phyloP scores from a whole-genome alignment of 495 filamentous ascomycete species.

The Penicillium pancosmium region DNA sequence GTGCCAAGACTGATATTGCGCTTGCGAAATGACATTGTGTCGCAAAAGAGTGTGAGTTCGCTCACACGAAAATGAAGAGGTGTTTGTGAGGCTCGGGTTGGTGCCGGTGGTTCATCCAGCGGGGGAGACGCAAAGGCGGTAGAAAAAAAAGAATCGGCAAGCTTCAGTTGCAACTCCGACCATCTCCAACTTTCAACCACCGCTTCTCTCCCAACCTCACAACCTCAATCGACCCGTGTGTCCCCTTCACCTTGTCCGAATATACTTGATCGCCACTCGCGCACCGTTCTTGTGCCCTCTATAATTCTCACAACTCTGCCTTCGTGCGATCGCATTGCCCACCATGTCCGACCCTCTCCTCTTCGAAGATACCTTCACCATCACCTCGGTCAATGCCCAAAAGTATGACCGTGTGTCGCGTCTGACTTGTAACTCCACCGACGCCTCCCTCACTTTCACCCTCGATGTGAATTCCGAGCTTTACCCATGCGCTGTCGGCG shows the following conservation, averaged over 20 bases:
- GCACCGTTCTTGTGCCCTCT: not conserved
- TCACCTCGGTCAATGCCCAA: slow-evolving; percentile 72
- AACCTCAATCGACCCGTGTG: not conserved
- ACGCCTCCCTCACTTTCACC: slow-evolving; percentile 70
- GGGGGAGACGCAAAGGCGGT: slow-evolving; percentile 33
- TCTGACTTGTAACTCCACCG: slow-evolving; percentile 68
- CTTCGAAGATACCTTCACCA: slow-evolving; percentile 88
- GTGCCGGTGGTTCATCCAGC: slow-evolving; percentile 17
- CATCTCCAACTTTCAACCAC: slow-evolving; percentile 21
- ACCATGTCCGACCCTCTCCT: slow-evolving; percentile 77
- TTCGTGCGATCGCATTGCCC: slow-evolving; percentile 26
- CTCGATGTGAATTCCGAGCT: slow-evolving; percentile 96
- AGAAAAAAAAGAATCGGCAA: slow-evolving; percentile 33
- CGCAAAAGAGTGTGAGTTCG: not conserved
- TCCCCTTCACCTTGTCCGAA: not conserved
- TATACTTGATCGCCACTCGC: not conserved
- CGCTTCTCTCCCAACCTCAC: slow-evolving; percentile 11
- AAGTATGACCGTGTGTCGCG: slow-evolving; percentile 97
- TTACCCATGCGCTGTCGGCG: slow-evolving; percentile 72
- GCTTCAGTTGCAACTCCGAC: slow-evolving; percentile 29
- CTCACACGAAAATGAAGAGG: not conserved
- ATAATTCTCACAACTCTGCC: not conserved
- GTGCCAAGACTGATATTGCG: slow-evolving; percentile 71
- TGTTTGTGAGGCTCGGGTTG: not conserved
- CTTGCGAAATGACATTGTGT: slow-evolving; percentile 84